Percentiles rank a stretch among this genome's conserved stretches.
These are phyloP conservation scores for Stachybotrys echinatus DNA, from an alignment of 2,329 filamentous ascomycete genomes.

Conservation along the genomic window DNA sequence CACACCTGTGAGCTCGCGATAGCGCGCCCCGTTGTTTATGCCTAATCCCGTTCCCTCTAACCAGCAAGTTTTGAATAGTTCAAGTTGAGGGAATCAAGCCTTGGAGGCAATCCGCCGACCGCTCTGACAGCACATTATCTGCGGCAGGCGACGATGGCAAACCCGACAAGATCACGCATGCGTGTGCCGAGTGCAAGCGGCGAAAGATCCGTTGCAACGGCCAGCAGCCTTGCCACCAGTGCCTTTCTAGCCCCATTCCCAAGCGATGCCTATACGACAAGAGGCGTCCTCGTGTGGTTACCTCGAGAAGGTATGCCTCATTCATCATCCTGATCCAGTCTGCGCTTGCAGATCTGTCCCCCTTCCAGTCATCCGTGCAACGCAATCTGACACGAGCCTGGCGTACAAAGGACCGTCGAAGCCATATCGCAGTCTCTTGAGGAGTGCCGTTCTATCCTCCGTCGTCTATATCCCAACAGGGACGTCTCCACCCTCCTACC, in stretches of 20 bases:
- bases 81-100: slow-evolving; percentile 48
- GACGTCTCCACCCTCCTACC: slow-evolving; percentile 45
- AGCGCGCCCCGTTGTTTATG: no score
- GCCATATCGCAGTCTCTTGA: slow-evolving; percentile 60
- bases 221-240: slow-evolving; percentile 75
- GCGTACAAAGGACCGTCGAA: slow-evolving; percentile 42
- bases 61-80: no score
- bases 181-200: slow-evolving; percentile 72
- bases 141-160: slow-evolving; percentile 32
- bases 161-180: slow-evolving; percentile 54
- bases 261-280: slow-evolving; percentile 79
- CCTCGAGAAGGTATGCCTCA: slow-evolving; percentile 64
- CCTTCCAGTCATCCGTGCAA: neutral
- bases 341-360: no score
- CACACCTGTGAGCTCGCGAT: no score
- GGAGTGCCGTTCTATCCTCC: slow-evolving; percentile 58
- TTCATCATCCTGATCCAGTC: neutral
- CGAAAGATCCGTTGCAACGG: slow-evolving; percentile 83
- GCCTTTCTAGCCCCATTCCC: slow-evolving; percentile 73
- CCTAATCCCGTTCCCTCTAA: no score
- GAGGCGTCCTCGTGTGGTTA: slow-evolving; percentile 69
- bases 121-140: slow-evolving; percentile 27
- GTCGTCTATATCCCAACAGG: slow-evolving; percentile 55
- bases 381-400: neutral
- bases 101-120: slow-evolving; percentile 40